phyloP scores from a whole-genome alignment of 2,329 filamentous ascomycete species.

The Aspergillus glaucus region DNA sequence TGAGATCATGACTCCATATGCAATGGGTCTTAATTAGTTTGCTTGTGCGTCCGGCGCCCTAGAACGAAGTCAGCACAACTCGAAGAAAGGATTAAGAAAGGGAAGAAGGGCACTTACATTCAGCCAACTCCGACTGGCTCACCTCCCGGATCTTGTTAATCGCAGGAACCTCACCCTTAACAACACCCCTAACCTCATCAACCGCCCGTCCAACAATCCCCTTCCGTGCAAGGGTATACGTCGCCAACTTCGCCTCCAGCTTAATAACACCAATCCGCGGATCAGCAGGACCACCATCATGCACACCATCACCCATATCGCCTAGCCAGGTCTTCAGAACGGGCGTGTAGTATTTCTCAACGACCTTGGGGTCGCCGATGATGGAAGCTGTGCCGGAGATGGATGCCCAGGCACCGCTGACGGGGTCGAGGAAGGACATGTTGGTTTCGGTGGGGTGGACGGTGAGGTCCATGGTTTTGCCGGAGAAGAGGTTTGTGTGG shows the following conservation, averaged over 20 bases:
- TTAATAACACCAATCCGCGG: slow-evolving; percentile 77
- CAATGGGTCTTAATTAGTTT: slow-evolving; percentile 1
- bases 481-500: slow-evolving; percentile 84
- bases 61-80: slow-evolving; percentile 6
- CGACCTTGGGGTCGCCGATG: slow-evolving; percentile 60
- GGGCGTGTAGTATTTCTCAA: slow-evolving; percentile 70
- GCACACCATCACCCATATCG: slow-evolving; percentile 73
- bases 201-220: slow-evolving; percentile 58
- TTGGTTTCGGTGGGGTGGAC: slow-evolving; percentile 67
- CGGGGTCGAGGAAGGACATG: slow-evolving; percentile 67
- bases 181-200: slow-evolving; percentile 68
- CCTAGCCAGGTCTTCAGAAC: slow-evolving; percentile 78
- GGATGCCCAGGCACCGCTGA: slow-evolving; percentile 78
- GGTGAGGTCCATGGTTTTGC: slow-evolving; percentile 76
- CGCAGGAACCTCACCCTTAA: slow-evolving; percentile 63
- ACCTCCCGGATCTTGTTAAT: slow-evolving; percentile 75
- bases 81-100: not conserved
- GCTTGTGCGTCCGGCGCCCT: slow-evolving; percentile 28
- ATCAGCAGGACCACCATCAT: slow-evolving; percentile 75
- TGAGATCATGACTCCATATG: not conserved
- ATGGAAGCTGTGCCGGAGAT: slow-evolving; percentile 68
- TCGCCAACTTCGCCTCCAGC: slow-evolving; percentile 64
- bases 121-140: slow-evolving; percentile 57
- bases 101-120: slow-evolving; percentile 41
- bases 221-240: slow-evolving; percentile 61